Conservation (phyloP, 768 basidiomycete species). For the Mycena polygramma region DNA sequence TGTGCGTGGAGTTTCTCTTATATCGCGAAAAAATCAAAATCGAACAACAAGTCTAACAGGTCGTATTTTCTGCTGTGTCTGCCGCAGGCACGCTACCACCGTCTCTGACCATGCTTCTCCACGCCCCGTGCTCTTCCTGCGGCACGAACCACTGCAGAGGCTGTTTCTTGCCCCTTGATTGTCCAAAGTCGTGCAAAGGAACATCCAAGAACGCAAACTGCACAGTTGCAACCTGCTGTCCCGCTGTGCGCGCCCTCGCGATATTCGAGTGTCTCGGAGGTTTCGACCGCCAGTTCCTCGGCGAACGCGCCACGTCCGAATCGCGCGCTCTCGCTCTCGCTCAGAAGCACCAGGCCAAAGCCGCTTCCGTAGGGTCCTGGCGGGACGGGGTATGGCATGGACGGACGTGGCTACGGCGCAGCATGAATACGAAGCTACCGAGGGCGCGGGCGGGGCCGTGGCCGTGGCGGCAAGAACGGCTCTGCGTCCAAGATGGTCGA, state of each 20-base stretch:
- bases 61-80: constrained; percentile 44
- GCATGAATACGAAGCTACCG: constrained; percentile 2
- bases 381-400: constrained; percentile 64
- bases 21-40: not conserved
- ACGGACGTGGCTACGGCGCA: not conserved
- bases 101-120: constrained; percentile 52
- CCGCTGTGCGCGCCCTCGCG: constrained; percentile 63
- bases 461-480: not conserved
- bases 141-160: constrained; percentile 62
- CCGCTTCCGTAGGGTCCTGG: constrained; percentile 61
- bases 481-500: constrained; percentile 24
- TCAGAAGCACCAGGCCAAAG: constrained; percentile 38
- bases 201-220: constrained; percentile 49
- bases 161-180: constrained; percentile 57
- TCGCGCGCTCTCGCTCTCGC: constrained; percentile 53
- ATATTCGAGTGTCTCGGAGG: constrained; percentile 63
- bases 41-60: constrained; percentile 35
- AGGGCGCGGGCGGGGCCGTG: constrained; percentile 14
- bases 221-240: constrained; percentile 56
- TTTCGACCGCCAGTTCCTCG: constrained; percentile 61
- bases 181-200: constrained; percentile 59
- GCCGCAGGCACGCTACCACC: constrained; percentile 40
- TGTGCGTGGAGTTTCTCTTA: constrained; percentile 48
- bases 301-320: constrained; percentile 55
- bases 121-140: constrained; percentile 59